Evolutionary conservation across 306 rosid species (phyloP), one percentile per base, ranked within the genome.

Genomic region (Echinosophora koreensis): DNA sequence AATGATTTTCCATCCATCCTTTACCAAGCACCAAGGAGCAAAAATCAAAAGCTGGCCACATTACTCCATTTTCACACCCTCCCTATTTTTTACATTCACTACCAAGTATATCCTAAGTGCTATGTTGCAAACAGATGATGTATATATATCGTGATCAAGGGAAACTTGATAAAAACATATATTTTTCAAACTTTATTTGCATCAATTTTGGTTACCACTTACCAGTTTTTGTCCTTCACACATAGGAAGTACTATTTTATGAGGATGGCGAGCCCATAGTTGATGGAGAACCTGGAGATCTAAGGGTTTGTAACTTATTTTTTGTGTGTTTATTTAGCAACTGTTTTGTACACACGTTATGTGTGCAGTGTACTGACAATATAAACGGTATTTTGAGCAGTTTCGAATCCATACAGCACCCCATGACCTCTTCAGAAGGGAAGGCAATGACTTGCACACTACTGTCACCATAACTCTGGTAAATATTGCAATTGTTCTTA

Each of bases 261-360:
- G 99, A 95, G 87, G 99, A 95, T 73, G 99, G 99, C 10, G 99
- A 95, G 82, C 96, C 99, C 71, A 88, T 76, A 84, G 81, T 92
- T 60, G 99, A 95, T 60, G 99, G 99, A 76, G 99, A 95, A 88
- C 66, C 97, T 74, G 99, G 99, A 80, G 99, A 95, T 84, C 83
- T 95, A 67, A 90, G 86, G 91, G 99, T 92, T 77, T 59, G 92
- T 86, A 1, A 62, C 11, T 27, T 41, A n/a, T 12, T 15, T n/a
- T 15, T 52, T 54, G 22, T 4, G 14, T 37, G 12, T 71, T 71
- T 54, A 47, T 44, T 41, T 47, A 46, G 39, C 59, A 46, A 57
- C 15, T 83, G 61, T 47, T 69, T 38, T 17, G 11, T 78, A 18
- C 27, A 44, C 72, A 59, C 75, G 47, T 61, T 66, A 22, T 59